Evolutionary conservation across 352 stramenopile genomes (phyloP).

Genomic region (Phytophthora litchii): DNA sequence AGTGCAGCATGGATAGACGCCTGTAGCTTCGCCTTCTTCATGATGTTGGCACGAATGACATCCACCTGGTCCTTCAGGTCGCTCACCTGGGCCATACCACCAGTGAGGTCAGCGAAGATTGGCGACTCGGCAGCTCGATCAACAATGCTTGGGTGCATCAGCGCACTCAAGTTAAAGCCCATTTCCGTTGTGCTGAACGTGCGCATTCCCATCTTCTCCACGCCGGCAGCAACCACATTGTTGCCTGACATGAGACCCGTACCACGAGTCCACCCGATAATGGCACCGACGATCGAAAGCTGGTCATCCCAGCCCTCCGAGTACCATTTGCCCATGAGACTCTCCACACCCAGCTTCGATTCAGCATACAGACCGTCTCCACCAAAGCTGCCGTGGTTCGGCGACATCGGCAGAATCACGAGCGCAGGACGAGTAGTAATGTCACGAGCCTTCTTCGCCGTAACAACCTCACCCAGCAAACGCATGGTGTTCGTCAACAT

Average conservation of each 20-base stretch:
- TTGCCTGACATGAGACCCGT: conserved; percentile 91
- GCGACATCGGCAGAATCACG: conserved; percentile 80
- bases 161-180: conserved; percentile 87
- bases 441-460: conserved; percentile 70
- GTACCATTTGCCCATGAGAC: conserved; percentile 87
- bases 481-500: conserved; percentile 90
- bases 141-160: conserved; percentile 84
- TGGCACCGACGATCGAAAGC: conserved; percentile 80
- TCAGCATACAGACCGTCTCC: conserved; percentile 89
- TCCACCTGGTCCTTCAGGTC: conserved; percentile 77
- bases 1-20: conserved; percentile 44
- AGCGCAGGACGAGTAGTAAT: conserved; percentile 80
- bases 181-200: conserved; percentile 90
- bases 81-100: conserved; percentile 77
- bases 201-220: conserved; percentile 82
- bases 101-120: conserved; percentile 81
- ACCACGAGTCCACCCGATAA: conserved; percentile 89
- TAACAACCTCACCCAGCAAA: conserved; percentile 79
- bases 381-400: conserved; percentile 89
- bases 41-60: conserved; percentile 55
- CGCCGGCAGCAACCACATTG: conserved; percentile 80
- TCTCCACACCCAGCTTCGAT: conserved; percentile 88
- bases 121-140: conserved; percentile 71
- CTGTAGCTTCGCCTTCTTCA: conserved; percentile 65
- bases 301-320: conserved; percentile 88